Evolutionary conservation across 306 rosid species (phyloP), one percentile per base, ranked within the genome.

Genomic region (Biancaea sappan): DNA sequence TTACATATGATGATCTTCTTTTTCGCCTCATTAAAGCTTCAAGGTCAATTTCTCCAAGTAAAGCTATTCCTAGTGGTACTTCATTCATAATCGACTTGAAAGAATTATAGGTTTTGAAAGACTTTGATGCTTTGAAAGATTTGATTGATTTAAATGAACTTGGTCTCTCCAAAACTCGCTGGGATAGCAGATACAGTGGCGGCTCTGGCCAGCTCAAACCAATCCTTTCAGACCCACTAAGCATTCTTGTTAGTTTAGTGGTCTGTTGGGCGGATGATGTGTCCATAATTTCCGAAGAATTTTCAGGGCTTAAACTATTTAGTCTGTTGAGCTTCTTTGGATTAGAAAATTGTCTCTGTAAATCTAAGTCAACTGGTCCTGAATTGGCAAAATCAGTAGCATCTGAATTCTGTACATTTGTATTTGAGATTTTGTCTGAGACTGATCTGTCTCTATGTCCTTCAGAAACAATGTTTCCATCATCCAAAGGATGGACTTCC

Each of bases 151-250:
- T 89, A 48, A 88, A 87, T 73, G 97, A 95, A 82, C 79, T 78
- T 8, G 86, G 96, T 79, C 89, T 89, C 38, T 85, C 98, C 78
- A 88, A 85, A 41, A 84, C 76, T 58, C 64, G 74, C 72, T 87
- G 88, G 51, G 98, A 81, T 57, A 92, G 61, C 84, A 90, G 82
- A 87, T 90, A 85, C 13, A 90, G 68, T 5, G 98, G 99, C 56
- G 84, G 92, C 74, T 95, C 99, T 9, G 99, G 99, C 99, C 99
- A 95, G 82, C 88, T 88, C 84, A 95, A 87, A 82, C 98, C 98
- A 74, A 92, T 86, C 87, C 91, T 92, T 83, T 95, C 98, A 52
- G 97, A 81, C 48, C 90, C 94, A 73, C 99, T 95, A 47, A 88
- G 96, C 88, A 87, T 85, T 86, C 80, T 83, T 71, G 86, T 86